Conservation (phyloP, 83 land plant genomes). For the Picea abies region DNA sequence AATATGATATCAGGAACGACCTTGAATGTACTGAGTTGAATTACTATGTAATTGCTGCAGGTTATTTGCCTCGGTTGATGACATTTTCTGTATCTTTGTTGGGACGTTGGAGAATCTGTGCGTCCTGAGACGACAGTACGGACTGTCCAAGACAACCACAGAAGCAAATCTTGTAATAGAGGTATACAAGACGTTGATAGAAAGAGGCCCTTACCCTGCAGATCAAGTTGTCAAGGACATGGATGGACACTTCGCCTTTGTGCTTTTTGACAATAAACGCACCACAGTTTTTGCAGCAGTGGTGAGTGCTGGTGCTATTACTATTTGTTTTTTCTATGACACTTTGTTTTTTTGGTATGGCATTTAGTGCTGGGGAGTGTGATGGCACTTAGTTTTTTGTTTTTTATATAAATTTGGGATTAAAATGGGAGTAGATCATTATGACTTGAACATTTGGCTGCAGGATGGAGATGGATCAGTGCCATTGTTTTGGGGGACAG, state of each 20-base stretch:
- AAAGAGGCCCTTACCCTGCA: constrained; percentile 80
- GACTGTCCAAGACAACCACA: constrained; percentile 59
- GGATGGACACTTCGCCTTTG: constrained; percentile 65
- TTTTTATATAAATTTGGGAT: background rate
- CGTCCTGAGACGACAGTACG: constrained; percentile 58
- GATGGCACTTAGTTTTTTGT: background rate
- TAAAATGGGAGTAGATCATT: too few species aligned
- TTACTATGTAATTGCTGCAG: constrained; percentile 24
- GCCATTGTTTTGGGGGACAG: constrained; percentile 74
- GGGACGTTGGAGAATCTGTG: constrained; percentile 59
- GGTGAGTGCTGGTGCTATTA: constrained; percentile 34
- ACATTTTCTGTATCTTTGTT: constrained; percentile 58
- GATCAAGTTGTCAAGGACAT: constrained; percentile 74
- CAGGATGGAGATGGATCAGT: constrained; percentile 65
- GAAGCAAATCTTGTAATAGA: constrained; percentile 74
- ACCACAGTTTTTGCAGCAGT: constrained; percentile 53
- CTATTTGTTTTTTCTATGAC: background rate
- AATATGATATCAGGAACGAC: background rate
- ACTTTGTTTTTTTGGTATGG: background rate
- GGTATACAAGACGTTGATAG: constrained; percentile 68
- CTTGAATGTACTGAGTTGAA: background rate
- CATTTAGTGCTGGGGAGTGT: background rate
- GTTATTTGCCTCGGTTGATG: constrained; percentile 53
- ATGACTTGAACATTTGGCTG: background rate
- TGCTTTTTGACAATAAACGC: constrained; percentile 49